Evolutionary conservation across 306 rosid species (phyloP).

Genomic region (Urtica urens): DNA sequence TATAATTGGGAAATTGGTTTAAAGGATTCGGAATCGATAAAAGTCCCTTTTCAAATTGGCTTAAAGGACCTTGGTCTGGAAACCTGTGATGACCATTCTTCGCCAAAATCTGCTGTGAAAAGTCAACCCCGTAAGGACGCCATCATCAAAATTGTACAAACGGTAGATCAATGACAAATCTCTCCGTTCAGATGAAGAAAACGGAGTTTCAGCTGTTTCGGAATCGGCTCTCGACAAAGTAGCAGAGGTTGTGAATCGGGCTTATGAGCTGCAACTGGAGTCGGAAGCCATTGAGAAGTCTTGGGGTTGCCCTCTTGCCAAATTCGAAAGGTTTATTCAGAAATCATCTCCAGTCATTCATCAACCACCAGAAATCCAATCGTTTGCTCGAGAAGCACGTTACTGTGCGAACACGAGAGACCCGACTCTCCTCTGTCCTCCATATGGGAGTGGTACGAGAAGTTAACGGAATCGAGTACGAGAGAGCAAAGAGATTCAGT

Average conservation of each 20-base stretch:
- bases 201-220: no score
- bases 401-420: constrained; percentile 45
- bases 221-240: constrained; percentile 32
- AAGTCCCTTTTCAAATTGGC: no score
- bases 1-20: no score
- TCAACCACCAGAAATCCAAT: constrained; percentile 20
- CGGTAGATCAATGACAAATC: no score
- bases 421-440: constrained; percentile 45
- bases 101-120: no score
- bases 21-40: no score
- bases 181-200: no score
- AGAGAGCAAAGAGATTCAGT: constrained; percentile 28
- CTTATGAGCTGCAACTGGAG: constrained; percentile 38
- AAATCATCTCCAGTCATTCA: constrained; percentile 49
- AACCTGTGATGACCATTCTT: no score
- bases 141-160: no score
- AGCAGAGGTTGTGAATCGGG: constrained; percentile 38
- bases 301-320: constrained; percentile 56
- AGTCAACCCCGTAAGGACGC: no score
- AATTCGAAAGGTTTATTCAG: constrained; percentile 59
- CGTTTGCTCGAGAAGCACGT: constrained; percentile 23
- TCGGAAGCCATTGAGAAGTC: constrained; percentile 46
- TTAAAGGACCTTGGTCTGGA: no score
- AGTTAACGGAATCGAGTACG: constrained; percentile 45
- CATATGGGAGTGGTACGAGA: constrained; percentile 89